A percentile compares a stretch with the other conserved stretches of the same genome.
Evolutionary conservation across 148 eudicot species (phyloP).

Genomic region (Vaccinium myrtillus): DNA sequence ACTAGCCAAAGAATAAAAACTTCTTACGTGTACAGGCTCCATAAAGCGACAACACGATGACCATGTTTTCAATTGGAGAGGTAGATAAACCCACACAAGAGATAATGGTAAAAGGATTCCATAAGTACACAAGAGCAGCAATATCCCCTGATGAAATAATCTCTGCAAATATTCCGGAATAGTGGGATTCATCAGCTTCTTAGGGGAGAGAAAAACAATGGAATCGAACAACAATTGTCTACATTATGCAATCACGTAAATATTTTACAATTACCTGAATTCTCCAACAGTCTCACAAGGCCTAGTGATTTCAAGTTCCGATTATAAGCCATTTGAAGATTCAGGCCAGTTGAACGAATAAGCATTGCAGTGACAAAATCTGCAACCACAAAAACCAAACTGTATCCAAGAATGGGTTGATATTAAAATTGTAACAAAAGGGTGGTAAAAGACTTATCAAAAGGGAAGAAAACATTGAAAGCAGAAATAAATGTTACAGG

Average conservation of each 20-base stretch:
- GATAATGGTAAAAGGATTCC: conserved; percentile 92
- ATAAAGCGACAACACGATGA: conserved; percentile 71
- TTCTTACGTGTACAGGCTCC: conserved; percentile 87
- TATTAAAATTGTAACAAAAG: conserved; percentile 19
- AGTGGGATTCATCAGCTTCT: conserved; percentile 26
- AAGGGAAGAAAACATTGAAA: neutral
- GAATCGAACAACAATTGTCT: neutral
- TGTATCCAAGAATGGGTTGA: conserved; percentile 70
- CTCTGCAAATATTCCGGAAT: conserved; percentile 36
- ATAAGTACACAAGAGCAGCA: conserved; percentile 85
- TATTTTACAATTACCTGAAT: conserved; percentile 41
- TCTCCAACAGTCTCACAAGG: conserved; percentile 38
- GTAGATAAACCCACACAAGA: conserved; percentile 85
- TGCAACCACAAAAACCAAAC: conserved; percentile 95
- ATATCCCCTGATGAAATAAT: conserved; percentile 68
- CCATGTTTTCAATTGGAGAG: conserved; percentile 76
- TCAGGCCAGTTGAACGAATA: conserved; percentile 71
- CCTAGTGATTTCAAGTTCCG: conserved; percentile 58
- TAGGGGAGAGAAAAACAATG: neutral
- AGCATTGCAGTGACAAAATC: conserved; percentile 81
- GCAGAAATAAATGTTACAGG: neutral
- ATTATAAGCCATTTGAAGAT: conserved; percentile 54
- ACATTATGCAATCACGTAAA: neutral
- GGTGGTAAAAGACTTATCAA: neutral
- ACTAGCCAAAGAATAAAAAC: conserved; percentile 13